A percentile compares a stretch with the other conserved stretches of the same genome.
These are phyloP conservation scores for Daldinia grandis DNA, from an alignment of 495 filamentous ascomycete genomes.

Conservation along the genomic window DNA sequence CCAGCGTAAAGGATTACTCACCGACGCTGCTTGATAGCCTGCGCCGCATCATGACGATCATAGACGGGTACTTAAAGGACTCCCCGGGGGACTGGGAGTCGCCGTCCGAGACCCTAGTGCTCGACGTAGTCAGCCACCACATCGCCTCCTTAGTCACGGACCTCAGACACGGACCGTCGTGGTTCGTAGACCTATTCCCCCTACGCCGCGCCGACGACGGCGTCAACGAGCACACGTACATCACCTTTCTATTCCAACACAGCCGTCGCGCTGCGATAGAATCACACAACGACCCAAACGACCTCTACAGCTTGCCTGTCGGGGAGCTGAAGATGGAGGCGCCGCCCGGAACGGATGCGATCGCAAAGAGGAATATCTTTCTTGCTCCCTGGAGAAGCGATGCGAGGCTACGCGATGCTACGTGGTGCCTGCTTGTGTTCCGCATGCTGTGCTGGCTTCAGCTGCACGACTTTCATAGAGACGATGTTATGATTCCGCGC, in stretches of 20 bases:
- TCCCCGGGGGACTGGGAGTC: conserved; percentile 3
- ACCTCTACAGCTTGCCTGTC: background rate
- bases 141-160: conserved; percentile 9
- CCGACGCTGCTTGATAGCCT: conserved; percentile 47
- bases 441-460: conserved; percentile 63
- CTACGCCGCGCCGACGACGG: conserved; percentile 10
- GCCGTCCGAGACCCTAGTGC: conserved; percentile 13
- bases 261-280: background rate
- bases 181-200: conserved; percentile 6
- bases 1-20: conserved; percentile 9
- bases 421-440: conserved; percentile 60
- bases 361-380: background rate
- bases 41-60: conserved; percentile 48
- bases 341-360: background rate
- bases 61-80: conserved; percentile 33
- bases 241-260: conserved; percentile 12
- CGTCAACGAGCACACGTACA: conserved; percentile 7
- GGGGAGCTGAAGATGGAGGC: background rate
- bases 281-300: background rate
- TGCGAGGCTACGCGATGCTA: conserved; percentile 36
- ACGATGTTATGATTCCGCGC: conserved; percentile 57
- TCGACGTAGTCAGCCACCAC: conserved; percentile 19
- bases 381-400: background rate
- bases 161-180: background rate
- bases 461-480: conserved; percentile 60